Percentiles rank a stretch among this genome's conserved stretches.
Evolutionary conservation across 306 rosid genomes (phyloP).

Genomic region (Fragaria vesca): DNA sequence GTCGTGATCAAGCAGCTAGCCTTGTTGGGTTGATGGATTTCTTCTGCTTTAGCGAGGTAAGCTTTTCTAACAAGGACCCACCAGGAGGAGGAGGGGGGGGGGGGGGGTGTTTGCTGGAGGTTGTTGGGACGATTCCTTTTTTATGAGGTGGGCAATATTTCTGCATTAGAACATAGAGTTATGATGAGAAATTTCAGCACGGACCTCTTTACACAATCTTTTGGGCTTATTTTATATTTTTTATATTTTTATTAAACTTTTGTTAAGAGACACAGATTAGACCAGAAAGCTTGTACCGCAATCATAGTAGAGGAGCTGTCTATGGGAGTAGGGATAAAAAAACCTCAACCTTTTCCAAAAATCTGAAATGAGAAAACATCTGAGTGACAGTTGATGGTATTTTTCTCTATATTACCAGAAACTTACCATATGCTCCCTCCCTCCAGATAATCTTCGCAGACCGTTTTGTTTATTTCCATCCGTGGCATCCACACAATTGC

Average conservation of each 20-base stretch:
- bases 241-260: background rate
- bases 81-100: no score
- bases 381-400: background rate
- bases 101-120: no score
- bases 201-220: background rate
- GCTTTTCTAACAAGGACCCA: slow-evolving; percentile 18
- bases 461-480: background rate
- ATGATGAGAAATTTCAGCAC: background rate
- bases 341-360: background rate
- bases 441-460: background rate
- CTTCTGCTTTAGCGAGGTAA: slow-evolving; percentile 96
- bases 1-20: slow-evolving; percentile 86
- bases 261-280: background rate
- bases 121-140: background rate
- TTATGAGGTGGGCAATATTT: background rate
- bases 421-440: background rate
- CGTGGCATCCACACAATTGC: background rate
- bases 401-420: background rate
- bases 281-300: background rate
- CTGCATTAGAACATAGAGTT: background rate
- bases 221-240: background rate
- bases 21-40: slow-evolving; percentile 96
- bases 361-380: background rate
- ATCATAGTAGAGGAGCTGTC: background rate
- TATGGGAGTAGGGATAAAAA: background rate